Evolutionary conservation across 257 asterid genomes (phyloP), one percentile per base, ranked within the genome.

Genomic region (Solanum tarapatanum): DNA sequence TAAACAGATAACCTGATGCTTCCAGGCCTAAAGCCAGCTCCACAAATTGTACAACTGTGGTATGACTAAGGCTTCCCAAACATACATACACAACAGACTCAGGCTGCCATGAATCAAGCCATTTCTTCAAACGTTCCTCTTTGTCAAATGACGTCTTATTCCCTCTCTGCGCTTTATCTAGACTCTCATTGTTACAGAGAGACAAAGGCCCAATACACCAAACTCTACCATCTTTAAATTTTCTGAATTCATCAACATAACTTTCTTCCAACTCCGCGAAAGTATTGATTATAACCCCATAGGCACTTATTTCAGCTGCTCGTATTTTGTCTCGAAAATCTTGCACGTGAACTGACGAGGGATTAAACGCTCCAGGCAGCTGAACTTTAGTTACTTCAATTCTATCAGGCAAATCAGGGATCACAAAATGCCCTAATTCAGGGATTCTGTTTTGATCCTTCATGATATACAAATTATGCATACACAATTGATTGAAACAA

Each of bases 161-260:
- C n/a, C 62, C 84, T 39, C 84, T 39, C 36, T 77, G 84, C 21
- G 12, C 36, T 39, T 77, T 77, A 77, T 77, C 84, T 39, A 37
- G 62, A n/a, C 4, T 39, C 23, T 37, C 83, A n/a, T 12, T 62
- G 45, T 45, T 35, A 73, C 69, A 60, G 10, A 55, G 60, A 0
- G 88, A 74, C 23, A 86, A 80, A 24, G 88, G 88, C n/a, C 88
- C 86, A 9, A 87, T 28, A 73, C 86, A 77, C 88, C 86, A 77
- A 26, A 79, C 86, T 43, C 26, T 60, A 58, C 72, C 62, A 26
- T 72, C 7, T 51, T 75, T 86, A 3, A 36, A 11, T 73, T 87
- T 28, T 77, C n/a, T 2, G 9, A 55, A 87, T 32, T 60, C 21
- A 24, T 58, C 70, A 8, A 39, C 51, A 21, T 77, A 87, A 41